These are phyloP conservation scores for Beauveria asiatica DNA, from an alignment of 2,329 filamentous ascomycete genomes.

Conservation along the genomic window DNA sequence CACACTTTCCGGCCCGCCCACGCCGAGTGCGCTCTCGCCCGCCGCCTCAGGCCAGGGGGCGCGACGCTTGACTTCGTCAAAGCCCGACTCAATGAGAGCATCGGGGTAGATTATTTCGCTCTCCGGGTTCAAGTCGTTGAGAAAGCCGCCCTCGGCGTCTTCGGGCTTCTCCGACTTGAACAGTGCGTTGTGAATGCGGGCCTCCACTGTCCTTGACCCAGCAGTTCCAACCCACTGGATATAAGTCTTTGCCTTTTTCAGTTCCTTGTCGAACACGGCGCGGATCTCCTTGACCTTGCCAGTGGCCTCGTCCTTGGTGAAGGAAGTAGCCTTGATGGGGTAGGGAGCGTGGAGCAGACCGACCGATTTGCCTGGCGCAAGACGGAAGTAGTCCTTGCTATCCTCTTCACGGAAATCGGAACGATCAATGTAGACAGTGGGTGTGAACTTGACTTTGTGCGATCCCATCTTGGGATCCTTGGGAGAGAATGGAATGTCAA, in stretches of 20 bases:
- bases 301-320: constrained; percentile 51
- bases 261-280: constrained; percentile 57
- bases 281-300: constrained; percentile 55
- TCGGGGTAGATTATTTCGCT: constrained; percentile 72
- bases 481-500: constrained; percentile 72
- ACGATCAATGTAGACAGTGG: constrained; percentile 77
- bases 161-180: constrained; percentile 84
- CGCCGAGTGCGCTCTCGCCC: constrained; percentile 56
- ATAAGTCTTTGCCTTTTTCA: constrained; percentile 66
- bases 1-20: constrained; percentile 62
- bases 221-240: constrained; percentile 81
- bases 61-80: constrained; percentile 63
- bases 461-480: constrained; percentile 64
- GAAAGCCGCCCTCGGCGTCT: constrained; percentile 67
- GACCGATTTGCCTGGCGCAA: constrained; percentile 63
- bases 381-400: constrained; percentile 63
- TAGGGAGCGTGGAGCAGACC: constrained; percentile 61
- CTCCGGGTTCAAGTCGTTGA: constrained; percentile 75
- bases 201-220: constrained; percentile 60
- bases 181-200: constrained; percentile 69
- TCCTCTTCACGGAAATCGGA: constrained; percentile 65
- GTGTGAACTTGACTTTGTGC: constrained; percentile 57
- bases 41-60: constrained; percentile 78
- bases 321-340: constrained; percentile 57
- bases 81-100: constrained; percentile 75